Base-by-base conservation (phyloP, 148 eudicot species). In the Amaranthus palmeri region DNA sequence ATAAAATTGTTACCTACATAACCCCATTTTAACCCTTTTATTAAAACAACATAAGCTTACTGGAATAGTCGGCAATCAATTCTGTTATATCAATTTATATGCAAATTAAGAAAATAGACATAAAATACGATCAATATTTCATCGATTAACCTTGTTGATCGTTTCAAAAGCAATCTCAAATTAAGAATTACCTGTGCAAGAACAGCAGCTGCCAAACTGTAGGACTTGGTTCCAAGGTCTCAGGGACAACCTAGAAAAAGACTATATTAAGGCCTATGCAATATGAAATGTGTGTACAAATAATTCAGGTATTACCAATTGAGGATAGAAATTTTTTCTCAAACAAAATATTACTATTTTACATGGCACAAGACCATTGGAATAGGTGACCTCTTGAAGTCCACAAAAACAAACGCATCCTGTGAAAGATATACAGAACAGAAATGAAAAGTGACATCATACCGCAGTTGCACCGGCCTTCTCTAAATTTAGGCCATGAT, bases 401-500 rank as follows among this genome's bases (percentile, higher is more conserved):
- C n/a, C 15, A 40, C 45, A 71, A 61, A 49, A 51, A 3, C 45
- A 14, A 68, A 53, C 43, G 12, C 1, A 52, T 46, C 15, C 25
- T 59, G 13, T 58, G 44, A 64, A 61, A 45, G 66, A 54, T 36
- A 74, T n/a, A 66, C 2, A 47, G n/a, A 41, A 62, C 47, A 70
- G 65, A 44, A 42, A 57, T 25, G 41, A 10, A 44, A 57, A 6
- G 25, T 11, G 49, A 70, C 74, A 76, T 75, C 8, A 64, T 92
- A 95, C 99, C 85, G 99, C 97, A 48, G 99, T 89, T 73, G 99
- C 99, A 67, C 99, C 99, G 17, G 99, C 99, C 87, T 95, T 95
- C 49, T 95, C 99, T 82, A 95, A 81, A 82, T 95, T 95, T 68
- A 95, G 96, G 74, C 99, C 99, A 80, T 95, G 99, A 82, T 91